phyloP scores from a whole-genome alignment of 345 rosid genomes.

The Orychophragmus violaceus region DNA sequence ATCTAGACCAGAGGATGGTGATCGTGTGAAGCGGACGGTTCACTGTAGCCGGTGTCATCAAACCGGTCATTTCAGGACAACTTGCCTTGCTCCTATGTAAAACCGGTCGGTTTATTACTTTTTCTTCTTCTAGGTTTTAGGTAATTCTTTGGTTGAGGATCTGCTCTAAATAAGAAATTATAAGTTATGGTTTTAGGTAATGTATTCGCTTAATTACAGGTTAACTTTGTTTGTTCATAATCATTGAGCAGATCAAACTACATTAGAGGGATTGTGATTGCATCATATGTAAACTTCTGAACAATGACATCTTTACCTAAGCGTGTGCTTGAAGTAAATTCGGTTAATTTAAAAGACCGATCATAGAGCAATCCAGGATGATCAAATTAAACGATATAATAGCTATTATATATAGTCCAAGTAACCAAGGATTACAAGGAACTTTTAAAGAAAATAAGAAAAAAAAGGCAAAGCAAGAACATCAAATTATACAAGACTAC shows the following conservation, averaged over 20 bases:
- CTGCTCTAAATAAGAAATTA: neutral
- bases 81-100: constrained; percentile 83
- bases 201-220: too few species aligned
- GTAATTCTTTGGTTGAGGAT: neutral
- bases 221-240: neutral
- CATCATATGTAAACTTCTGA: neutral
- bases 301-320: neutral
- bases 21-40: constrained; percentile 65
- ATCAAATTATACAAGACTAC: constrained; percentile 20
- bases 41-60: constrained; percentile 89
- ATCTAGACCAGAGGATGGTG: constrained; percentile 52
- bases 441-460: neutral
- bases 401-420: constrained; percentile 14
- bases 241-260: neutral
- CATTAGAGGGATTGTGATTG: neutral
- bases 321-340: neutral
- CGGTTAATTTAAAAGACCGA: too few species aligned
- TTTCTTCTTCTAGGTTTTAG: constrained; percentile 8
- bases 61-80: constrained; percentile 93
- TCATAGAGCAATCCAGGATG: too few species aligned
- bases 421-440: constrained; percentile 8
- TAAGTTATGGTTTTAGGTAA: neutral
- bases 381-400: too few species aligned
- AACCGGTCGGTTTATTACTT: neutral
- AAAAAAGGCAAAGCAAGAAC: neutral